These are phyloP conservation scores for Aspergillus pseudoglaucus DNA, from an alignment of 2,329 filamentous ascomycete genomes.

Conservation along the genomic window DNA sequence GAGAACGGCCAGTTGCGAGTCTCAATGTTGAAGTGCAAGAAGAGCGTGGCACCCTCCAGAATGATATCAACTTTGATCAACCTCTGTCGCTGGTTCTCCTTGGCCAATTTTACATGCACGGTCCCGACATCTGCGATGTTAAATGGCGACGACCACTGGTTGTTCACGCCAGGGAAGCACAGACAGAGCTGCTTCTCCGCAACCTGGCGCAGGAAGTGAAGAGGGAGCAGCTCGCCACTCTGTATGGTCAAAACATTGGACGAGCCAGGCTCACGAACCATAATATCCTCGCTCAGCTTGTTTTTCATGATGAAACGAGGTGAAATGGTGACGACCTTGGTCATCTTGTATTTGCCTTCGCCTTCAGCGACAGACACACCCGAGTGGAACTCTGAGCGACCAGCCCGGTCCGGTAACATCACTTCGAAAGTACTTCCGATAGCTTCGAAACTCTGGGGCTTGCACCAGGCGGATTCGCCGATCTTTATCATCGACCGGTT, in stretches of 20 bases:
- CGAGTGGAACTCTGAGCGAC: slow-evolving; percentile 76
- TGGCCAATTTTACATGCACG: slow-evolving; percentile 87
- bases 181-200: slow-evolving; percentile 83
- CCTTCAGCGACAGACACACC: slow-evolving; percentile 85
- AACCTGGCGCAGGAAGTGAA: slow-evolving; percentile 82
- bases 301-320: slow-evolving; percentile 93
- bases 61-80: slow-evolving; percentile 83
- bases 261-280: slow-evolving; percentile 86
- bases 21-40: slow-evolving; percentile 83
- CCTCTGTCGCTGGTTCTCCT: slow-evolving; percentile 79
- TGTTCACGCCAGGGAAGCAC: slow-evolving; percentile 89
- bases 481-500: slow-evolving; percentile 86
- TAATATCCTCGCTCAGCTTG: slow-evolving; percentile 79
- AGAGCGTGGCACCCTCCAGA: slow-evolving; percentile 89
- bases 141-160: slow-evolving; percentile 96
- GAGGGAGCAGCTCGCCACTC: slow-evolving; percentile 70
- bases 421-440: slow-evolving; percentile 91
- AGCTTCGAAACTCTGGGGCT: slow-evolving; percentile 94
- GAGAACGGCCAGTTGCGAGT: slow-evolving; percentile 97
- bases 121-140: slow-evolving; percentile 94
- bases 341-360: slow-evolving; percentile 96
- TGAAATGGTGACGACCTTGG: slow-evolving; percentile 87
- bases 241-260: slow-evolving; percentile 75
- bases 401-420: slow-evolving; percentile 65
- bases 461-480: slow-evolving; percentile 90